A percentile compares a stretch with the other conserved stretches of the same genome.
Conservation (phyloP, 768 basidiomycete genomes). For the Tricholoma hemisulphureum region DNA sequence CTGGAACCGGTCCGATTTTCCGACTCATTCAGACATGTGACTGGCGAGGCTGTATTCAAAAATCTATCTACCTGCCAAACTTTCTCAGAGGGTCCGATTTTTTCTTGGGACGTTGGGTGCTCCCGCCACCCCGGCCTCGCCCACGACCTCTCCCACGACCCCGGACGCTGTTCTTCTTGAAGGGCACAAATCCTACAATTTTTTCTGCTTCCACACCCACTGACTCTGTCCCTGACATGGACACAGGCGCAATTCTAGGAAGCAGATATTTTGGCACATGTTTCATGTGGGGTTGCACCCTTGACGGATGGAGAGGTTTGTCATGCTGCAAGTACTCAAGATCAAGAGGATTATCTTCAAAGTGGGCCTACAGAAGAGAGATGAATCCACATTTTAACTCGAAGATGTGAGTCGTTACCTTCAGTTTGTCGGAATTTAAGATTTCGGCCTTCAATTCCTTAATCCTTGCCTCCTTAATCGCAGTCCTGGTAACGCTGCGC, state of each 20-base stretch:
- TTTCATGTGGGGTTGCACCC: conserved; percentile 93
- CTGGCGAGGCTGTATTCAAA: too few relatives aligned
- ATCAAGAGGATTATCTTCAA: conserved; percentile 94
- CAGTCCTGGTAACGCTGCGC: conserved; percentile 80
- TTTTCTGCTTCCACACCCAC: conserved; percentile 29
- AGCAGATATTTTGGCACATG: conserved; percentile 92
- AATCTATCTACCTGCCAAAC: conserved; percentile 51
- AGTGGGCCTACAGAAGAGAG: conserved; percentile 70
- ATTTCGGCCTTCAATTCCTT: conserved; percentile 94
- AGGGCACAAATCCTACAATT: conserved; percentile 64
- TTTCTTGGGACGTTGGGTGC: conserved; percentile 58
- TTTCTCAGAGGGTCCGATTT: conserved; percentile 83
- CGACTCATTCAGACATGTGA: neutral
- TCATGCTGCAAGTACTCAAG: conserved; percentile 92
- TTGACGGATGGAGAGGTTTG: conserved; percentile 86
- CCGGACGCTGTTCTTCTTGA: conserved; percentile 55
- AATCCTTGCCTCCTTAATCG: conserved; percentile 86
- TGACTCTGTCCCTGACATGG: conserved; percentile 42
- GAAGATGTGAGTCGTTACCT: conserved; percentile 47
- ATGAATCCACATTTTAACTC: neutral
- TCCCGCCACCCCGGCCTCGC: conserved; percentile 49
- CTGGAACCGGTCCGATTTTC: neutral
- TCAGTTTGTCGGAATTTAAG: conserved; percentile 93
- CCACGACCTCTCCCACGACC: conserved; percentile 57
- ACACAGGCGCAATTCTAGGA: conserved; percentile 71